Percentiles rank a stretch among this genome's conserved stretches.
These are phyloP conservation scores for Arthrobotrys iridis DNA, from an alignment of 2,329 filamentous ascomycete genomes.

Conservation along the genomic window DNA sequence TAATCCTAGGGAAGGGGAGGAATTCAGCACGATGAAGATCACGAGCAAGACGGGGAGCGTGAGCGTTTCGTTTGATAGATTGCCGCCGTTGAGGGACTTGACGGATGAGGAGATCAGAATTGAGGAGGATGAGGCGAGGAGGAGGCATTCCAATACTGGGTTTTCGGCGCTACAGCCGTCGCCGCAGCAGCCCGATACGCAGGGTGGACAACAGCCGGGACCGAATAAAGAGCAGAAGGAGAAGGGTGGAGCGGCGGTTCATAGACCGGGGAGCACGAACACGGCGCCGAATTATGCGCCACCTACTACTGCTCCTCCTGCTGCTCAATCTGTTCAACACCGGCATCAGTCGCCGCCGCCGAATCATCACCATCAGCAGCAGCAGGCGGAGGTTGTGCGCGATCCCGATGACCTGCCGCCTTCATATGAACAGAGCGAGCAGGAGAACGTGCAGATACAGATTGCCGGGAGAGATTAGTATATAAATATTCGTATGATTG, in stretches of 20 bases:
- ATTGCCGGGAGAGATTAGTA: constrained; percentile 30
- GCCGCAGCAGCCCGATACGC: too few relatives aligned
- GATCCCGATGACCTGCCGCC: constrained; percentile 27
- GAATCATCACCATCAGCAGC: neutral
- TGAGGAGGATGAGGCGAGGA: constrained; percentile 28
- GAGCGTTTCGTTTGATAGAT: constrained; percentile 31
- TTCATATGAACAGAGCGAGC: constrained; percentile 46
- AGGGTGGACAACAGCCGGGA: neutral
- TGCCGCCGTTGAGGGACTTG: constrained; percentile 29
- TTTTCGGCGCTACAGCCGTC: neutral
- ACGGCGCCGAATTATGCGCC: neutral
- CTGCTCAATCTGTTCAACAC: neutral
- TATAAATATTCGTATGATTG: neutral
- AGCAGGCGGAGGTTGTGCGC: neutral
- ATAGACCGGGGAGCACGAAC: constrained; percentile 1
- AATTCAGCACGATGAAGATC: constrained; percentile 47
- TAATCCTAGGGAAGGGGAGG: constrained; percentile 44
- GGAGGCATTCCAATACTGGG: neutral
- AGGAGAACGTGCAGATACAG: constrained; percentile 41
- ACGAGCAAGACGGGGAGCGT: constrained; percentile 24
- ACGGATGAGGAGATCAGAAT: constrained; percentile 22
- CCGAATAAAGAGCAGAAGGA: constrained; percentile 41
- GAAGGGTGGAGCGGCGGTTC: constrained; percentile 6
- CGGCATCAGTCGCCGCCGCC: neutral
- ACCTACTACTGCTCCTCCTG: neutral